phyloP scores from a whole-genome alignment of 2,329 filamentous ascomycete species.

The Coleophoma cylindrospora region DNA sequence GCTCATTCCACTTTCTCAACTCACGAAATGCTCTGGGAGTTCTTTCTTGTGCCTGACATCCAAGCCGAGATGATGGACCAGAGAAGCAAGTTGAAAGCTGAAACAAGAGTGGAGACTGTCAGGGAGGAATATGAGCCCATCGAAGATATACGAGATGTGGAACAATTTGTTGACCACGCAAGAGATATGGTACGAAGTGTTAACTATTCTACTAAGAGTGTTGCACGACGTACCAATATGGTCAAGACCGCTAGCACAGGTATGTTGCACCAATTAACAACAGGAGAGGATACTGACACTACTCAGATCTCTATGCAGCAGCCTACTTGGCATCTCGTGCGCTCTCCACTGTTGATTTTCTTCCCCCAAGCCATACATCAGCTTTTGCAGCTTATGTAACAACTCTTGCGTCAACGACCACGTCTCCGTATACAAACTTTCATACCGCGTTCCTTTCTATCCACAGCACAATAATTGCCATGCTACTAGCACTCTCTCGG shows the following conservation, averaged over 20 bases:
- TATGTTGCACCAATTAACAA: conserved; percentile 30
- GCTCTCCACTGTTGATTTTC: conserved; percentile 54
- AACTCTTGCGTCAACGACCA: conserved; percentile 61
- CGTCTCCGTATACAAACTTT: conserved; percentile 67
- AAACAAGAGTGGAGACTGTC: conserved; percentile 76
- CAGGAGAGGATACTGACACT: conserved; percentile 21
- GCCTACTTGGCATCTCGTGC: conserved; percentile 48
- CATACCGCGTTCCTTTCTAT: conserved; percentile 74
- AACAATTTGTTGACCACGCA: conserved; percentile 87
- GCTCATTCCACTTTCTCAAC: conserved; percentile 88
- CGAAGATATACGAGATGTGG: conserved; percentile 79
- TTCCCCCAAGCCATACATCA: conserved; percentile 62
- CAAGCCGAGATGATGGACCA: conserved; percentile 87
- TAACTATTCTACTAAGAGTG: conserved; percentile 75
- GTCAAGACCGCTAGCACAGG: conserved; percentile 60
- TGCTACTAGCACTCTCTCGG: conserved; percentile 72
- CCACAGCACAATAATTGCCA: conserved; percentile 78
- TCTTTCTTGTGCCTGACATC: conserved; percentile 93
- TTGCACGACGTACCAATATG: conserved; percentile 74
- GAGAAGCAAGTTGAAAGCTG: conserved; percentile 80
- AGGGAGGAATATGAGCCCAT: conserved; percentile 85
- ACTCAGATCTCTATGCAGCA: conserved; percentile 63
- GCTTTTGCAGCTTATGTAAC: conserved; percentile 71
- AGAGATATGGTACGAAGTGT: conserved; percentile 84
- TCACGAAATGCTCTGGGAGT: conserved; percentile 98